phyloP scores from a whole-genome alignment of 75 land plant species.

The Chamaecyparis obtusa region DNA sequence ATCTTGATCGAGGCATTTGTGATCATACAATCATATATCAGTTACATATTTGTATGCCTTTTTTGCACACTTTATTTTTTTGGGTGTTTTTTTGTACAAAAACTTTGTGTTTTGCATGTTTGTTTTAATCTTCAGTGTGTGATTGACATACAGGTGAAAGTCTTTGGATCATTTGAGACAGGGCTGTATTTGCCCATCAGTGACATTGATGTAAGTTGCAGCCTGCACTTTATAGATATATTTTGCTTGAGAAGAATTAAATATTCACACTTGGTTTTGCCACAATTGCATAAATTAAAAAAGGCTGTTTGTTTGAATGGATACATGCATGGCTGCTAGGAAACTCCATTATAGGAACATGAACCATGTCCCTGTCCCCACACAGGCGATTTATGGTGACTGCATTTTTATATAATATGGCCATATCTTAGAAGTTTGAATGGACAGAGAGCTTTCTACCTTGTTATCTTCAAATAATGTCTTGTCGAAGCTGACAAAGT shows the following conservation, averaged over 20 bases:
- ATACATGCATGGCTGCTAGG: no score
- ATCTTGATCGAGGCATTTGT: neutral
- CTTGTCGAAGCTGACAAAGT: neutral
- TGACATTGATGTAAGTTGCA: conserved; percentile 83
- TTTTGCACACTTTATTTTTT: neutral
- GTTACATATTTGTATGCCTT: neutral
- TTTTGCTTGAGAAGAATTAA: neutral
- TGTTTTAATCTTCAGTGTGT: neutral
- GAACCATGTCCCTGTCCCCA: no score
- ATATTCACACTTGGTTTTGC: neutral
- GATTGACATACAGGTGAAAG: conserved; percentile 55
- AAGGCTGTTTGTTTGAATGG: neutral
- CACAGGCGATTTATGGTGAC: no score
- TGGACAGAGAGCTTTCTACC: neutral
- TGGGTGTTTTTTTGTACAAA: neutral
- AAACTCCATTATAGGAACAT: no score
- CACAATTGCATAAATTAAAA: neutral
- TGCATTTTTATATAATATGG: no score
- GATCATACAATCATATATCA: neutral
- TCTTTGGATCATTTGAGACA: conserved; percentile 95
- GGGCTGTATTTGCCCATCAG: conserved; percentile 94
- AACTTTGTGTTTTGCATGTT: neutral
- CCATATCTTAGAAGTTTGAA: no score
- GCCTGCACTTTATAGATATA: neutral
- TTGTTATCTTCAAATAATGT: neutral